Conservation (phyloP, 1,284 basidiomycete genomes). For the Tilletia indica region DNA sequence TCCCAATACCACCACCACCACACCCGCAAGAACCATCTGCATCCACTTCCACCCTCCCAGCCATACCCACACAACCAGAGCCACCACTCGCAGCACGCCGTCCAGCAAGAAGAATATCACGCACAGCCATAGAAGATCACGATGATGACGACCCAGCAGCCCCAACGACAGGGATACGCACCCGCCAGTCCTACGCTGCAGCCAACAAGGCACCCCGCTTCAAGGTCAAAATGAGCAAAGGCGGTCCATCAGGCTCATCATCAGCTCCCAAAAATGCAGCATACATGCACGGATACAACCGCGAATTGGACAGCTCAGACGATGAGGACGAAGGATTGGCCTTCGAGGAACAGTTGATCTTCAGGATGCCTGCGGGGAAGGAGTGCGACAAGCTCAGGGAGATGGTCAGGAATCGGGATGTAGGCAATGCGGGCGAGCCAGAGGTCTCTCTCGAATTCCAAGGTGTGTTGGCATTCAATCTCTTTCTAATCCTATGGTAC, state of each 20-base stretch:
- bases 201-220: constrained; percentile 16
- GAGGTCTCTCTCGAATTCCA: constrained; percentile 98
- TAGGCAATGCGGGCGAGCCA: constrained; percentile 61
- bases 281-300: constrained; percentile 63
- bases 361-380: constrained; percentile 81
- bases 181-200: neutral
- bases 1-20: too few relatives aligned
- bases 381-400: constrained; percentile 52
- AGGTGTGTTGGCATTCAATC: constrained; percentile 61
- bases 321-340: constrained; percentile 68
- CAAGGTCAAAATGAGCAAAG: constrained; percentile 20
- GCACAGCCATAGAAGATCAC: neutral
- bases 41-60: neutral
- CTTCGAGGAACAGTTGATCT: constrained; percentile 96
- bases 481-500: neutral
- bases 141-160: neutral
- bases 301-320: constrained; percentile 92
- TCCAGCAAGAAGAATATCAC: neutral
- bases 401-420: constrained; percentile 71
- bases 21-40: neutral
- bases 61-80: neutral
- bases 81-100: neutral
- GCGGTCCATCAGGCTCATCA: constrained; percentile 21
- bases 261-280: constrained; percentile 43
- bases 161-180: neutral